Evolutionary conservation across 2,329 filamentous ascomycete genomes (phyloP), one percentile per base, ranked within the genome.

Genomic region (Claviceps lovelessii): DNA sequence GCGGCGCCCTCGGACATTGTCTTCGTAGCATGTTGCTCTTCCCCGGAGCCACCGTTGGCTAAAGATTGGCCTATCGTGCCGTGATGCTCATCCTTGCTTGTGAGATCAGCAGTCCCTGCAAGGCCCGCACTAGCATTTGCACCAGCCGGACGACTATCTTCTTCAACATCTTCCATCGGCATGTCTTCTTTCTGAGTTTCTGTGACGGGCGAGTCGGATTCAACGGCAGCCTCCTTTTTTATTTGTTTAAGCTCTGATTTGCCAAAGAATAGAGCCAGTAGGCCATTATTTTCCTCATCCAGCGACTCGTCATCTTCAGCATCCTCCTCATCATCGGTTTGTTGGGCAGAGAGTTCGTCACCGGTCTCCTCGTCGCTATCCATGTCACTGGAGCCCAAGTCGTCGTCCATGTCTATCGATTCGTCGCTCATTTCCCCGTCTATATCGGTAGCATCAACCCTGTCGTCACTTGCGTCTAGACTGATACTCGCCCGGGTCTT

Each of bases 361-460:
- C 71, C 74, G 19, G 51, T 54, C 8, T 60, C 56, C 17, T 75
- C 72, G 17, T 71, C 72, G 52, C 60, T 63, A 8, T 59, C 68
- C 63, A 73, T 72, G 48, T 84, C 79, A 33, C 76, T 79, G 3
- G 80, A 81, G 3, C 78, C 80, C 60, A 83, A 68, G 55, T 84
- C 81, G 56, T 84, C 81, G 59, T 85, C 81, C 81, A 85, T 85
- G 61, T 84, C 80, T 28, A 84, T 71, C 1, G 82, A 84, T 63
- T 85, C 81, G 59, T 85, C 82, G 47, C 76, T 79, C 4, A 76
- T 81, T 9, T 81, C 79, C 47, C 73, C 50, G 8, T 6, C 54
- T 17, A 15, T n/a, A 31, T 51, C 72, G 46, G 67, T 61, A 6
- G 67, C 67, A 29, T 69, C 65, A 11, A 54, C 19, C 52, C 52